Evolutionary conservation across 2,329 filamentous ascomycete species (phyloP).

Genomic region (Passalora sequoiae): DNA sequence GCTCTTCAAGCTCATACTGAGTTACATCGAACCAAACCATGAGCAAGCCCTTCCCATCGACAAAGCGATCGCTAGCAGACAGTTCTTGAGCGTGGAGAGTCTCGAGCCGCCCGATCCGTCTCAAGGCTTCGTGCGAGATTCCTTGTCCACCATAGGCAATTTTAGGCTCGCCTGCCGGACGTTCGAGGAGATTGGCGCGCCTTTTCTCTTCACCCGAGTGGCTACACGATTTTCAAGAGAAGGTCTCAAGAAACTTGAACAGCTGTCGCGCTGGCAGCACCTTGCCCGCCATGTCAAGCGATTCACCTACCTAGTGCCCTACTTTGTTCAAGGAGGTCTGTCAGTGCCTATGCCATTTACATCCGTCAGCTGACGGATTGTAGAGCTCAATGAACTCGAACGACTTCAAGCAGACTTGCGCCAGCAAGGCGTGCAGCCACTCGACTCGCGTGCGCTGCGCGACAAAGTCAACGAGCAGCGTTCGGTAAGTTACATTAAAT

Average conservation of each 20-base stretch:
- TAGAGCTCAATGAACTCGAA: slow-evolving; percentile 14
- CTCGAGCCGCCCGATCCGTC: slow-evolving; percentile 43
- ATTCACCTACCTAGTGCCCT: slow-evolving; percentile 57
- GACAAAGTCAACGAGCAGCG: slow-evolving; percentile 48
- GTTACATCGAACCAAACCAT: slow-evolving; percentile 49
- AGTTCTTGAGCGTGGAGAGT: slow-evolving; percentile 50
- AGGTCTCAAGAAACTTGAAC: slow-evolving; percentile 47
- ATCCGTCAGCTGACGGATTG: slow-evolving; percentile 6
- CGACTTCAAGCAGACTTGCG: slow-evolving; percentile 16
- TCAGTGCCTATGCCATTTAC: no score
- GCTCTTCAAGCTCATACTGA: slow-evolving; percentile 37
- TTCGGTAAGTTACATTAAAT: slow-evolving; percentile 9
- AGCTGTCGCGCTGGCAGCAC: slow-evolving; percentile 46
- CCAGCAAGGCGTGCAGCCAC: slow-evolving; percentile 12
- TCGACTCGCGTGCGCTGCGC: slow-evolving; percentile 34
- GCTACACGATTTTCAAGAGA: slow-evolving; percentile 48
- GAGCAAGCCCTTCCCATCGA: slow-evolving; percentile 37
- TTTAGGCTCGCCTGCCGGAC: slow-evolving; percentile 47
- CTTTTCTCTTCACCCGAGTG: slow-evolving; percentile 49
- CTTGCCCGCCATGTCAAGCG: slow-evolving; percentile 53
- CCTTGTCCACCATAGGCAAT: slow-evolving; percentile 26
- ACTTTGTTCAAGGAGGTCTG: slow-evolving; percentile 52
- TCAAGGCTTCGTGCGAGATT: slow-evolving; percentile 11
- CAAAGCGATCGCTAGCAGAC: slow-evolving; percentile 46
- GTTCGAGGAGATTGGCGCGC: slow-evolving; percentile 48